phyloP scores from a whole-genome alignment of 177 flowering plant genomes.

The Vitis hybrid region DNA sequence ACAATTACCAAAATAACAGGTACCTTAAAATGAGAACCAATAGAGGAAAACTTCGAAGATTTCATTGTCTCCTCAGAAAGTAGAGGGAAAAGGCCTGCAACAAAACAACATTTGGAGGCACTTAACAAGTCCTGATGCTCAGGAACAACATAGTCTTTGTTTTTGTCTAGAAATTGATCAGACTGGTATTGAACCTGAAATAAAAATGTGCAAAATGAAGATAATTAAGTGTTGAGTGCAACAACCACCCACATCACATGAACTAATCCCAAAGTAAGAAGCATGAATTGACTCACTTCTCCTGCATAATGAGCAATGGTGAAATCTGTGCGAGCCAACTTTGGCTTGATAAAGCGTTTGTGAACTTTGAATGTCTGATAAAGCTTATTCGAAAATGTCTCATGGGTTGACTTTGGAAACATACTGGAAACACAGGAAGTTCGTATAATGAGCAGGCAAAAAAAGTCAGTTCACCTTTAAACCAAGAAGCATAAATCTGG shows the following conservation, averaged over 20 bases:
- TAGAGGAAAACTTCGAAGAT: constrained; percentile 75
- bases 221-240: constrained; percentile 5
- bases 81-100: constrained; percentile 63
- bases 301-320: constrained; percentile 78
- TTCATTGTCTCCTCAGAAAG: constrained; percentile 55
- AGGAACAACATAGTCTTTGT: constrained; percentile 74
- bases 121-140: constrained; percentile 74
- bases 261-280: not conserved
- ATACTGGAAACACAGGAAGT: constrained; percentile 44
- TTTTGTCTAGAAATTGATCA: constrained; percentile 73
- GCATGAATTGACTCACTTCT: constrained; percentile 43
- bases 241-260: not conserved
- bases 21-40: constrained; percentile 80
- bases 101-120: constrained; percentile 68
- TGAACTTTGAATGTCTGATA: constrained; percentile 61
- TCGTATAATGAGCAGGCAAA: not conserved
- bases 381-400: constrained; percentile 66
- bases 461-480: not conserved
- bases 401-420: constrained; percentile 81
- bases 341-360: constrained; percentile 73
- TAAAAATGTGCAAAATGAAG: constrained; percentile 15
- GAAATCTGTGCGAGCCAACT: constrained; percentile 62
- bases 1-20: not conserved
- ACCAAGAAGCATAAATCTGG: too few relatives aligned
- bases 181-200: constrained; percentile 63